A percentile compares a stretch with the other conserved stretches of the same genome.
phyloP scores from a whole-genome alignment of 75 land plant genomes.

The Cryptomeria japonica region DNA sequence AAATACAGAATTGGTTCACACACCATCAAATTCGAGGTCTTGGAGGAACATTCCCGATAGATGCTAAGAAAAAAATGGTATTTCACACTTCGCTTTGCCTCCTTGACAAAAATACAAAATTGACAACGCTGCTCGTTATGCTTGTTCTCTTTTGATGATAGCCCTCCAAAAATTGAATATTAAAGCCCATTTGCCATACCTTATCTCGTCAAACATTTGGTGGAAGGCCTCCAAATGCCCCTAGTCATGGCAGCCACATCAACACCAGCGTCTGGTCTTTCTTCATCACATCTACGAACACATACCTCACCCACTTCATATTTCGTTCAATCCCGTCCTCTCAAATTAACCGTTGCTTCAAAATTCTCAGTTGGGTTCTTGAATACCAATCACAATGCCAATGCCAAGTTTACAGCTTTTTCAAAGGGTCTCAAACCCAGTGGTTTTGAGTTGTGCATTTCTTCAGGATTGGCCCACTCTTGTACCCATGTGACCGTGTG shows the following conservation, averaged over 20 bases:
- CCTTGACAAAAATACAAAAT: too few relatives aligned
- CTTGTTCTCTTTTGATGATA: too few relatives aligned
- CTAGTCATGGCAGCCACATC: not conserved
- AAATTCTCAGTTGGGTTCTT: not conserved
- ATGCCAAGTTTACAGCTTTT: not conserved
- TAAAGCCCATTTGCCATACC: not conserved
- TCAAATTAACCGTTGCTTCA: not conserved
- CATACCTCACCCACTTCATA: not conserved
- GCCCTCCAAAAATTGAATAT: too few relatives aligned
- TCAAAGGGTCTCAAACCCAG: not conserved
- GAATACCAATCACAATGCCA: not conserved
- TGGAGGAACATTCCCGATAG: too few relatives aligned
- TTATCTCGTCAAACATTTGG: not conserved
- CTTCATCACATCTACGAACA: not conserved
- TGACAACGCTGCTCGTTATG: too few relatives aligned
- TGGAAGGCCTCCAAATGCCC: constrained; percentile 4
- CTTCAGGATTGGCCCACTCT: not conserved
- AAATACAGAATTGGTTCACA: too few relatives aligned
- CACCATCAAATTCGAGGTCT: too few relatives aligned
- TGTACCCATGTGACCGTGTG: not conserved
- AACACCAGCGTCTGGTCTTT: not conserved
- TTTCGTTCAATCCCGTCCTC: not conserved
- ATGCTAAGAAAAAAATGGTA: too few relatives aligned
- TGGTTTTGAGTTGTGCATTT: not conserved
- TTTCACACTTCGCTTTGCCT: too few relatives aligned